Base-by-base conservation (phyloP, 208 protist genomes). In the Trypanosomatidae sp. region DNA sequence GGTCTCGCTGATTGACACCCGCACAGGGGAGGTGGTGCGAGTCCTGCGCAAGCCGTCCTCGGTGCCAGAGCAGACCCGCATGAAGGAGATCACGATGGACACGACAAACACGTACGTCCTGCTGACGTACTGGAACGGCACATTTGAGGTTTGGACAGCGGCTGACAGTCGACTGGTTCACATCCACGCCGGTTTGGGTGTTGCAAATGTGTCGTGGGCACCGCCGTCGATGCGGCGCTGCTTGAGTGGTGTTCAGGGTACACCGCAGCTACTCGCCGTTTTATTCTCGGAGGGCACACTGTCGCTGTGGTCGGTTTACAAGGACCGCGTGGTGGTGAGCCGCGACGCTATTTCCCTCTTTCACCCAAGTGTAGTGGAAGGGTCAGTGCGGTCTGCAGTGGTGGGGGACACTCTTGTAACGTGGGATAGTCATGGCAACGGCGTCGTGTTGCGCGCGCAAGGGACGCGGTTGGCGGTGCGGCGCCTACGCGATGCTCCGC, bases 111-210 rank as follows among this genome's bases (percentile, higher is more conserved):
- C 73, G 13, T 96, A 89, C 71, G 73, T 96, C 28, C 73, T 96
- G 47, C 75, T 94, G 4, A 74, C 78, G 8, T 96, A 89, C 81
- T 82, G 81, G 79, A 86, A 92, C 56, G 86, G 89, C 62, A 89
- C 85, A 12, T 96, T 96, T 73, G 91, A 96, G 74, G 86, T 96
- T 12, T 96, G 91, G 91, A 91, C 82, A 68, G 76, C 83, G 12
- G 82, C 86, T 64, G 83, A 83, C 39, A 71, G 76, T 59, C 74
- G 81, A 15, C 76, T 96, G 67, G 82, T 96, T 77, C 89, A 93
- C 79, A 77, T 86, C 25, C 86, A 91, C 81, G 81, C 83, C 56
- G 89, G 88, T 47, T 79, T 91, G 60, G 86, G 87, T 59, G 84
- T 96, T n/a, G 78, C 82, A 6, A 79, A 86, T 71, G 86, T 88